A percentile compares a stretch with the other conserved stretches of the same genome.
Evolutionary conservation across 1,139 yeast genomes (phyloP).

Genomic region (Sugiyamaella xylanicola): DNA sequence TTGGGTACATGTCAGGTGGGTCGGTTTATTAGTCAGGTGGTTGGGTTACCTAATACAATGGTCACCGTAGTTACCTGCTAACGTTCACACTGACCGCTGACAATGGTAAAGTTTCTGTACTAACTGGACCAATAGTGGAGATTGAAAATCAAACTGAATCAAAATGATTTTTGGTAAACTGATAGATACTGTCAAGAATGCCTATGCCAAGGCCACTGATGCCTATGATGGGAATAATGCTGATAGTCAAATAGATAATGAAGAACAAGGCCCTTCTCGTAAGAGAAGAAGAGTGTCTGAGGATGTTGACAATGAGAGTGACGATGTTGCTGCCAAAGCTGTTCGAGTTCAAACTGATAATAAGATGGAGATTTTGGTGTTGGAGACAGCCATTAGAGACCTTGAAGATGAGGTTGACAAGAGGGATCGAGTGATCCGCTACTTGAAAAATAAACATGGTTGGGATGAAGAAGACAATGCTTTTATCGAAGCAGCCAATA

Average conservation of each 20-base stretch:
- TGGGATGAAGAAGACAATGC: conserved; percentile 9
- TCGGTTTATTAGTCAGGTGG: background rate
- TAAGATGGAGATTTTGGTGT: conserved; percentile 16
- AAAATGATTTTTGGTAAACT: conserved; percentile 25
- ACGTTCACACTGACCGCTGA: background rate
- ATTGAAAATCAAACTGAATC: background rate
- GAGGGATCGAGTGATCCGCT: conserved; percentile 21
- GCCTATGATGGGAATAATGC: conserved; percentile 27
- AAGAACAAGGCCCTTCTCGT: conserved; percentile 8
- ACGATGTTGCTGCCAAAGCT: background rate
- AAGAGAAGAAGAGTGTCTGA: conserved; percentile 19
- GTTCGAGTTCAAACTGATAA: background rate
- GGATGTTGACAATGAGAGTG: conserved; percentile 9
- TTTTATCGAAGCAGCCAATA: background rate
- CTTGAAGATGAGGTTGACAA: conserved; percentile 22
- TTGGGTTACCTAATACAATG: background rate
- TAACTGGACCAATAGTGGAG: background rate
- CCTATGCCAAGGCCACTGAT: conserved; percentile 31
- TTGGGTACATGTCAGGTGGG: background rate
- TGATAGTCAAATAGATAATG: background rate
- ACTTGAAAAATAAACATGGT: conserved; percentile 18
- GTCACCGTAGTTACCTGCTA: background rate
- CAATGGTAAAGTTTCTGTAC: background rate
- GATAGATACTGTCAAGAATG: conserved; percentile 25
- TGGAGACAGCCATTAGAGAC: conserved; percentile 20